Percentiles rank a stretch among this genome's conserved stretches.
phyloP scores from a whole-genome alignment of 768 basidiomycete genomes.

The Lyophyllum shimeji region DNA sequence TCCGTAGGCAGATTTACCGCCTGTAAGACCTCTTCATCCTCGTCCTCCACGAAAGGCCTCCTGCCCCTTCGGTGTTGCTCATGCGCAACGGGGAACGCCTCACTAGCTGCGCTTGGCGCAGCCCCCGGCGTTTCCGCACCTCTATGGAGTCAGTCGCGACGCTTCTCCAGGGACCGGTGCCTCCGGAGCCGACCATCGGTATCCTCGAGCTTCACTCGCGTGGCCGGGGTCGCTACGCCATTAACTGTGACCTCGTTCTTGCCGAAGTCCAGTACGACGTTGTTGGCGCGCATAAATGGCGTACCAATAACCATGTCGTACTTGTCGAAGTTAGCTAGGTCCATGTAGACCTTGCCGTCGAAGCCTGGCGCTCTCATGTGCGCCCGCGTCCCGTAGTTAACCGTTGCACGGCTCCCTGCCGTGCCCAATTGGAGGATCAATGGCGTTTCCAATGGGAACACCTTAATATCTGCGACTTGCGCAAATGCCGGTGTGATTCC shows the following conservation, averaged over 20 bases:
- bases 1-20: background rate
- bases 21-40: background rate
- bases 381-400: constrained; percentile 26
- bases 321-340: constrained; percentile 32
- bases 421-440: constrained; percentile 4
- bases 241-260: constrained; percentile 10
- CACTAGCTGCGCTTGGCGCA: background rate
- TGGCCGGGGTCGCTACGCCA: constrained; percentile 2
- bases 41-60: background rate
- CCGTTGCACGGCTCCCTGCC: constrained; percentile 25
- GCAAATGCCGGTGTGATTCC: constrained; percentile 17
- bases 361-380: constrained; percentile 8
- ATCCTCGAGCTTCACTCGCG: background rate
- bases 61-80: background rate
- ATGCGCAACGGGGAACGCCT: too few relatives aligned
- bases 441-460: constrained; percentile 15
- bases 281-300: constrained; percentile 28
- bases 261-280: constrained; percentile 24
- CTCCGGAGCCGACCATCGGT: background rate
- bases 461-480: constrained; percentile 11
- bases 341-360: constrained; percentile 20
- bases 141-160: background rate
- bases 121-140: too few relatives aligned
- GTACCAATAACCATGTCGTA: constrained; percentile 37
- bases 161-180: constrained; percentile 3